Evolutionary conservation across 176 grass and related monocot genomes (phyloP).

Genomic region (Sorghum bicolor): Sorghum_bicolor_NCBIv3 NC_012871.2:73789001-73789500

Average conservation of each 20-base stretch:
- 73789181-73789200: constrained; percentile 3
- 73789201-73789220: constrained; percentile 73
- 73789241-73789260: constrained; percentile 87
- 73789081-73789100: too few relatives aligned
- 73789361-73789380: background rate
- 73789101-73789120: too few relatives aligned
- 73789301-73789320: too few relatives aligned
- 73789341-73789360: background rate
- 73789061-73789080: too few relatives aligned
- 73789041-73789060: too few relatives aligned
- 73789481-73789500: background rate
- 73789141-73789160: too few relatives aligned
- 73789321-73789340: background rate
- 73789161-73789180: background rate
- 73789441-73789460: background rate
- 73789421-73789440: background rate
- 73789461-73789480: background rate
- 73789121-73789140: background rate
- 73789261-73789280: constrained; percentile 69
- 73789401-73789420: background rate
- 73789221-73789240: constrained; percentile 86
- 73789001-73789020: background rate
- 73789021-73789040: too few relatives aligned
- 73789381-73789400: background rate
- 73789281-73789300: constrained; percentile 81